Conservation (phyloP, 345 rosid genomes). For the Bruguiera sexangula region DNA sequence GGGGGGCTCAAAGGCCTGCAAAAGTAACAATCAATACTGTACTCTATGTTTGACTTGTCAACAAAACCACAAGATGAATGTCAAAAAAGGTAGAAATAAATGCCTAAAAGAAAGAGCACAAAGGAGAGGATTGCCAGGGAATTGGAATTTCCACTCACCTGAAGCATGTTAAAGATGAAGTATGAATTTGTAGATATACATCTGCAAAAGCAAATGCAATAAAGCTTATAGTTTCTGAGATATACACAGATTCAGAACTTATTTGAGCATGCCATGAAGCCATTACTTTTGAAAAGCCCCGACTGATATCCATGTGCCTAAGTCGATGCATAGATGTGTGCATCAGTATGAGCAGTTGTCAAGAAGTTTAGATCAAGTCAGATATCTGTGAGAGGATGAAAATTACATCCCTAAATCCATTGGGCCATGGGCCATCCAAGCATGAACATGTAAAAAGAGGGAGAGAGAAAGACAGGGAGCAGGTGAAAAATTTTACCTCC, state of each 20-base stretch:
- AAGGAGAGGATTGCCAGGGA: not conserved
- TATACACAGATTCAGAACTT: not conserved
- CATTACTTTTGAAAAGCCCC: not conserved
- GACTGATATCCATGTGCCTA: too few relatives aligned
- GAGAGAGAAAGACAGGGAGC: not conserved
- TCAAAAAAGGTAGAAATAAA: not conserved
- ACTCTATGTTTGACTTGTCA: slow-evolving; percentile 9
- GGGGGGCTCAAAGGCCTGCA: slow-evolving; percentile 96
- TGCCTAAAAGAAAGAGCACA: not conserved
- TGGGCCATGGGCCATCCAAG: too few relatives aligned
- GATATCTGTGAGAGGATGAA: too few relatives aligned
- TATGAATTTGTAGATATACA: slow-evolving; percentile 70
- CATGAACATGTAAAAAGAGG: too few relatives aligned
- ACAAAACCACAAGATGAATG: not conserved
- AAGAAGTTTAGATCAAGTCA: too few relatives aligned
- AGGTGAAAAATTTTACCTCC: slow-evolving; percentile 42
- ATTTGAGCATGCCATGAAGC: not conserved
- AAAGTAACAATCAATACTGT: slow-evolving; percentile 24
- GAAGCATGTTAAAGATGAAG: slow-evolving; percentile 86
- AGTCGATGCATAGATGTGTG: not conserved
- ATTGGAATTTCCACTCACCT: slow-evolving; percentile 43
- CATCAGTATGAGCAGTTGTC: not conserved
- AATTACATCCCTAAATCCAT: too few relatives aligned
- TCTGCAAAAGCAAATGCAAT: slow-evolving; percentile 48
- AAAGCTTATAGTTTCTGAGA: slow-evolving; percentile 7